A percentile compares a stretch with the other conserved stretches of the same genome.
Evolutionary conservation across 257 asterid species (phyloP).

Genomic region (Schizonepeta tenuifolia): DNA sequence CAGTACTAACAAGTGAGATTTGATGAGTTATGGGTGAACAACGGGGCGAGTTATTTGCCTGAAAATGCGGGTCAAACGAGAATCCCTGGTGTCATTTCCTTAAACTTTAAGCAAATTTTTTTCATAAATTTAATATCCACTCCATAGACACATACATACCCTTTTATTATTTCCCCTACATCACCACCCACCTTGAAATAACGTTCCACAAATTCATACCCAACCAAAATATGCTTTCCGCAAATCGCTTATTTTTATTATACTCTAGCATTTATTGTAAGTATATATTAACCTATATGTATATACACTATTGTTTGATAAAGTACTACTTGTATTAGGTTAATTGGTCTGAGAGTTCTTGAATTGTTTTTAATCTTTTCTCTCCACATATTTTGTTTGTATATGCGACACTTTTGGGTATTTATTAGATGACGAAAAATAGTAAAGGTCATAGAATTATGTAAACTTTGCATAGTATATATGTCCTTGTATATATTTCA

Average conservation of each 20-base stretch:
- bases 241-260: conserved; percentile 24
- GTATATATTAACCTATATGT: background rate
- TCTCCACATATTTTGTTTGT: background rate
- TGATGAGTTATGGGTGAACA: conserved; percentile 32
- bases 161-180: conserved; percentile 40
- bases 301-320: background rate
- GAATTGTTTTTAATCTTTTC: background rate
- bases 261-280: background rate
- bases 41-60: conserved; percentile 51
- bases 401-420: background rate
- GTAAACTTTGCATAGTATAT: background rate
- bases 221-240: conserved; percentile 43
- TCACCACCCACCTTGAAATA: conserved; percentile 68
- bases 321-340: background rate
- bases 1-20: conserved; percentile 9
- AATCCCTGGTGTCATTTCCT: conserved; percentile 56
- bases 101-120: conserved; percentile 52
- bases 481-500: background rate
- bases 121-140: conserved; percentile 37
- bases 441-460: background rate
- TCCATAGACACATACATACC: conserved; percentile 18
- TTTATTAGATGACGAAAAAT: background rate
- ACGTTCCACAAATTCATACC: conserved; percentile 41
- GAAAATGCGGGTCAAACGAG: conserved; percentile 74
- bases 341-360: background rate